phyloP scores from a whole-genome alignment of 495 filamentous ascomycete species.

The Aspergillus heteromorphus region DNA sequence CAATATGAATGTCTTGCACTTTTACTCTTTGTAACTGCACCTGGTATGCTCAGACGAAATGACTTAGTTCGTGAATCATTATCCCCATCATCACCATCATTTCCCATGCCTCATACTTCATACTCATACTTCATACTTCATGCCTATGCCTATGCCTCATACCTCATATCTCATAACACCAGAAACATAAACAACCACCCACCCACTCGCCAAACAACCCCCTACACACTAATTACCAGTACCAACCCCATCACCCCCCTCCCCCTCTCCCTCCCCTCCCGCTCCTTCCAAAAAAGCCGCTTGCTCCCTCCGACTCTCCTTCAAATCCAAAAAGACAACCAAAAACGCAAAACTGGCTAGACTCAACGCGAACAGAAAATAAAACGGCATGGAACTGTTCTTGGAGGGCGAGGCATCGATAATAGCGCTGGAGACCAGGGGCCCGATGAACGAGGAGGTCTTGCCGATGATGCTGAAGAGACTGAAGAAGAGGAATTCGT shows the following conservation, averaged over 20 bases:
- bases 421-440: slow-evolving; percentile 59
- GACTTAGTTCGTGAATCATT: too few species aligned
- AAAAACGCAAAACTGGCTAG: slow-evolving; percentile 48
- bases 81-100: too few species aligned
- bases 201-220: too few species aligned
- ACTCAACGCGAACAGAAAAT: slow-evolving; percentile 57
- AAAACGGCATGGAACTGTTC: slow-evolving; percentile 56
- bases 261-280: slow-evolving; percentile 10
- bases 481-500: slow-evolving; percentile 64
- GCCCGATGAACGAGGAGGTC: slow-evolving; percentile 59
- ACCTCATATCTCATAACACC: too few species aligned
- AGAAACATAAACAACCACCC: too few species aligned
- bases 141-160: too few species aligned
- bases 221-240: too few species aligned
- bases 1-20: neutral
- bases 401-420: slow-evolving; percentile 53
- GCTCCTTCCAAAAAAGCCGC: slow-evolving; percentile 45
- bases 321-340: slow-evolving; percentile 50
- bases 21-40: too few species aligned
- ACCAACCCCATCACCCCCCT: neutral
- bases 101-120: too few species aligned
- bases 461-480: slow-evolving; percentile 63
- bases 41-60: too few species aligned
- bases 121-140: too few species aligned
- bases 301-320: slow-evolving; percentile 55